Conservation (phyloP, 228 moss, liverwort and hornwort genomes). For the Sphagnum fallax region DNA sequence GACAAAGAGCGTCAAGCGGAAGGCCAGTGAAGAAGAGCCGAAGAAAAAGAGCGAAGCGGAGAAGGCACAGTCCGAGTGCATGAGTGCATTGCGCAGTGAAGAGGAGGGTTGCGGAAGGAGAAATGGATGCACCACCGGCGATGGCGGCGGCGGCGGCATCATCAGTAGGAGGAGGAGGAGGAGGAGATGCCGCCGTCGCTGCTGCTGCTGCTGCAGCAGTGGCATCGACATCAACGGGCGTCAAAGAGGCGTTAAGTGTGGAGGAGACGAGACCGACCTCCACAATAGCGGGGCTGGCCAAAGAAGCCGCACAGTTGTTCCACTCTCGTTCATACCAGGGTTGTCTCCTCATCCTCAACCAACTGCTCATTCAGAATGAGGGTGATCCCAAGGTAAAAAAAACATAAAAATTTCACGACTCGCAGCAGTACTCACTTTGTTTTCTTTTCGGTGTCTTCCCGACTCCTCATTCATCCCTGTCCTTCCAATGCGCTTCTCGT, state of each 20-base stretch:
- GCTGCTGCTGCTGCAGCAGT: no score
- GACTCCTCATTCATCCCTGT: background rate
- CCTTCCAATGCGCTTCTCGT: background rate
- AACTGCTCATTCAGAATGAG: slow-evolving; percentile 88
- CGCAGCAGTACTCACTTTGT: background rate
- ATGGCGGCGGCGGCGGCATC: no score
- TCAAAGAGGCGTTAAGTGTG: background rate
- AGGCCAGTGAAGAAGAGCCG: no score
- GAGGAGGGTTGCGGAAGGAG: no score
- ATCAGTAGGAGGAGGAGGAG: no score
- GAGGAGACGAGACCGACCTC: slow-evolving; percentile 9
- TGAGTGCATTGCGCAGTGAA: no score
- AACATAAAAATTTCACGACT: background rate
- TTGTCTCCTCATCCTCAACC: slow-evolving; percentile 70
- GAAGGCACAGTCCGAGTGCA: no score
- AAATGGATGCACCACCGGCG: no score
- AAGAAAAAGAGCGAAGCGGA: no score
- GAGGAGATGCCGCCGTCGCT: no score
- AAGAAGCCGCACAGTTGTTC: slow-evolving; percentile 55
- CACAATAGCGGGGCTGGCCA: slow-evolving; percentile 39
- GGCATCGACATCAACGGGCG: background rate
- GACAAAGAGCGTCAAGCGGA: no score
- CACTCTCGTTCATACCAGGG: slow-evolving; percentile 58
- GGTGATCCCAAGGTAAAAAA: slow-evolving; percentile 77
- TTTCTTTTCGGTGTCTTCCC: background rate